A percentile compares a stretch with the other conserved stretches of the same genome.
phyloP scores from a whole-genome alignment of 1,284 basidiomycete species.

The Bjerkandera adusta region DNA sequence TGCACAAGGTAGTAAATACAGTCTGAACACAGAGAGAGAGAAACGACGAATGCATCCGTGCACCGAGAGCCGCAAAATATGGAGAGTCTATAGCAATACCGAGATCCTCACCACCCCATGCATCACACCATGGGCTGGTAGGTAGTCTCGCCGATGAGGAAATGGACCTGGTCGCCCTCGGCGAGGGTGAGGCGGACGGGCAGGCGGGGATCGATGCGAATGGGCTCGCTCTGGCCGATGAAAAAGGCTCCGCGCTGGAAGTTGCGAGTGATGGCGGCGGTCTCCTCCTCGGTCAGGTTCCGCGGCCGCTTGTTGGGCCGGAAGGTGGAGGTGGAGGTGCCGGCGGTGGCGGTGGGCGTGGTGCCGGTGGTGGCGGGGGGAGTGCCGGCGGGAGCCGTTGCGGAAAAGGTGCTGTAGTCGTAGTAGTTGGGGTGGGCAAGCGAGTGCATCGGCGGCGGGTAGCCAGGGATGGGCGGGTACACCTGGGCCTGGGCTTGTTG shows the following conservation, averaged over 20 bases:
- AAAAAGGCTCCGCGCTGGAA: conserved; percentile 77
- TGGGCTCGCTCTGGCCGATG: conserved; percentile 71
- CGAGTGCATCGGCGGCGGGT: conserved; percentile 33
- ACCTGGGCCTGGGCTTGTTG: conserved; percentile 13
- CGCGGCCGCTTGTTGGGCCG: conserved; percentile 73
- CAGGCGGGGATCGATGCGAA: conserved; percentile 73
- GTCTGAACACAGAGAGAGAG: no score
- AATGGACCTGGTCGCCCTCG: conserved; percentile 78
- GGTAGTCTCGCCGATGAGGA: conserved; percentile 63
- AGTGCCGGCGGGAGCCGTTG: conserved; percentile 51
- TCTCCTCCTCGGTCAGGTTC: conserved; percentile 73
- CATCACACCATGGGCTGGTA: conserved; percentile 7
- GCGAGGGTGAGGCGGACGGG: conserved; percentile 73
- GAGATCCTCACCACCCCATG: no score
- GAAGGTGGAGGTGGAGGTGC: conserved; percentile 67
- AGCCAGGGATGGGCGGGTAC: conserved; percentile 20
- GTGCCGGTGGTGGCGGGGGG: conserved; percentile 61
- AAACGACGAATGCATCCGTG: no score
- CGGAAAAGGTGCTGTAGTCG: conserved; percentile 59
- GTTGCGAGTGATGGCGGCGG: conserved; percentile 75
- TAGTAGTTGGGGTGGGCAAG: conserved; percentile 70
- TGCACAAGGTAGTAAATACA: no score
- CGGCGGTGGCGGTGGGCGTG: conserved; percentile 43
- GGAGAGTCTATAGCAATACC: no score
- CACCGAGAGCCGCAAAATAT: no score